Conservation (phyloP, 2,329 filamentous ascomycete genomes). For the Colletotrichum salicis region DNA sequence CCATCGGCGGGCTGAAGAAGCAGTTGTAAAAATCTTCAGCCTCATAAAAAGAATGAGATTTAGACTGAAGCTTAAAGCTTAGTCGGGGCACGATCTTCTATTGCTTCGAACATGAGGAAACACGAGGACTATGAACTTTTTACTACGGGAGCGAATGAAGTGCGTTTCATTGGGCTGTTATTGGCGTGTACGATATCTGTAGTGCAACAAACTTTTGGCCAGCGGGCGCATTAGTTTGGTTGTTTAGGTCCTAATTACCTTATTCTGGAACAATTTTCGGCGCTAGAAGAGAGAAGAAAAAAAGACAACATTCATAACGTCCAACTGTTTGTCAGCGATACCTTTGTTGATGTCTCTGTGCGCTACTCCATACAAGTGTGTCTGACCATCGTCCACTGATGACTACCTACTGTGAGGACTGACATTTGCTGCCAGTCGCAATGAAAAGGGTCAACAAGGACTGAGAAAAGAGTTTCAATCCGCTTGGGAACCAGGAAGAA, state of each 20-base stretch:
- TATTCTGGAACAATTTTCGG: constrained; percentile 24
- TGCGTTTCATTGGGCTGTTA: not conserved
- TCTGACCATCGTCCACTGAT: not conserved
- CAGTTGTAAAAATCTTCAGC: constrained; percentile 27
- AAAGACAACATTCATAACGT: not conserved
- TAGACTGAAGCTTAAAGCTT: not conserved
- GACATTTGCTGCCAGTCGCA: not conserved
- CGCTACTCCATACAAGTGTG: not conserved
- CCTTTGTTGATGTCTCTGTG: not conserved
- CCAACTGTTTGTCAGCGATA: not conserved
- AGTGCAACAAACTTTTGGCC: not conserved
- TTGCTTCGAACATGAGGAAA: not conserved
- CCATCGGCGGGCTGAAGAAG: constrained; percentile 46
- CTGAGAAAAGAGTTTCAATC: constrained; percentile 10
- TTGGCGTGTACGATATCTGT: not conserved
- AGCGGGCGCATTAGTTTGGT: constrained; percentile 6
- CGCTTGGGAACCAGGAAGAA: constrained; percentile 19
- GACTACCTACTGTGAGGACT: not conserved
- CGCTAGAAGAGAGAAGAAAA: not conserved
- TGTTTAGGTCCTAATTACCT: not conserved
- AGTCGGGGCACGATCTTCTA: not conserved
- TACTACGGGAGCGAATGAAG: not conserved
- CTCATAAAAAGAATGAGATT: not conserved
- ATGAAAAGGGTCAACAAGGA: not conserved
- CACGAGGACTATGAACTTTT: not conserved